Evolutionary conservation across 2,329 filamentous ascomycete genomes (phyloP).

Genomic region (Cercospora citrullina): DNA sequence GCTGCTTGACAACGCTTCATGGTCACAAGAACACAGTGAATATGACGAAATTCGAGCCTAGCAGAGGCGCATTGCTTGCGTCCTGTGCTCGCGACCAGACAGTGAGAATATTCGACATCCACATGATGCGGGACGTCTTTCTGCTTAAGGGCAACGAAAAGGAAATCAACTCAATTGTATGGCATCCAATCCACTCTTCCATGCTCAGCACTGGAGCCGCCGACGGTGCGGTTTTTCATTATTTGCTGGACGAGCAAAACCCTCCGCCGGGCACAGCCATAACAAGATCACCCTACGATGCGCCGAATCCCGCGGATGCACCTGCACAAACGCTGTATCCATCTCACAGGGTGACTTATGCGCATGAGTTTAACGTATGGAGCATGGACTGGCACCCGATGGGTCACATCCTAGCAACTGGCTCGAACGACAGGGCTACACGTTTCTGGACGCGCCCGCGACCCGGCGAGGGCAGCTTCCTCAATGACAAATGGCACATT

Average conservation of each 20-base stretch:
- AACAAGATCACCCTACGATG: conserved; percentile 81
- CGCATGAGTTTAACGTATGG: conserved; percentile 96
- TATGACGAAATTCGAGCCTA: conserved; percentile 85
- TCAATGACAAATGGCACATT: conserved; percentile 92
- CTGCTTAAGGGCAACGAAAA: conserved; percentile 93
- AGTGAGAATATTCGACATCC: conserved; percentile 87
- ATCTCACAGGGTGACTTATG: conserved; percentile 80
- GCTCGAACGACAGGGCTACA: conserved; percentile 94
- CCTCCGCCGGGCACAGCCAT: conserved; percentile 70
- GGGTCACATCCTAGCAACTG: conserved; percentile 90
- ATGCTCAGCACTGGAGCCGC: conserved; percentile 87
- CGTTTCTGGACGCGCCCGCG: conserved; percentile 93
- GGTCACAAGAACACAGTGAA: conserved; percentile 98
- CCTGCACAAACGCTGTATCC: conserved; percentile 90
- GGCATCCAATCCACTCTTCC: conserved; percentile 90
- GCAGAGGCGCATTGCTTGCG: conserved; percentile 79
- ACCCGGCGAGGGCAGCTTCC: conserved; percentile 80
- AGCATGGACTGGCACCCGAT: conserved; percentile 97
- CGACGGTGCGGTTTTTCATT: conserved; percentile 88
- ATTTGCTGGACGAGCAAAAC: conserved; percentile 93
- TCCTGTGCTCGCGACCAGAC: conserved; percentile 93
- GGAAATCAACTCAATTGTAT: conserved; percentile 86
- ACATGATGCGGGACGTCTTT: conserved; percentile 98
- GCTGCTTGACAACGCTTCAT: conserved; percentile 89
- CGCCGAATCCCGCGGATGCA: conserved; percentile 72